Conservation (phyloP, 2,329 filamentous ascomycete genomes). For the Paramyrothecium sp. region DNA sequence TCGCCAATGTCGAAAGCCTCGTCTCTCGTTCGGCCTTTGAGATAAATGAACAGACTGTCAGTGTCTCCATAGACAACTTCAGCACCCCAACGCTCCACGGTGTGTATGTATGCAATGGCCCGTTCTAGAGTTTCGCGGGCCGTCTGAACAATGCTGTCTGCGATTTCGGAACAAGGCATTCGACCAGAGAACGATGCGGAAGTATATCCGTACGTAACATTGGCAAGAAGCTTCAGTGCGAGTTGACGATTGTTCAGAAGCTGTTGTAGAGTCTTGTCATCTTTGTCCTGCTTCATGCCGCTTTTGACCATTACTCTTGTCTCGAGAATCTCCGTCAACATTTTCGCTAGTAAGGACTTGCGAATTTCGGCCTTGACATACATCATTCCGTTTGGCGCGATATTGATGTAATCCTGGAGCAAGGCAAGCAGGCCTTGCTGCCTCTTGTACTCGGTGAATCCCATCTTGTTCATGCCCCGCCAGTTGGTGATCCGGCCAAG, state of each 20-base stretch:
- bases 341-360: conserved; percentile 89
- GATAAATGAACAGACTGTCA: conserved; percentile 87
- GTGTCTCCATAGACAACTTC: conserved; percentile 99
- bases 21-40: conserved; percentile 82
- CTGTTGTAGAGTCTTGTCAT: conserved; percentile 81
- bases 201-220: conserved; percentile 97
- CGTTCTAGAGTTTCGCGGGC: conserved; percentile 92
- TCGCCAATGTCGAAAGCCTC: conserved; percentile 91
- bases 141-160: conserved; percentile 96
- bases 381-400: conserved; percentile 96
- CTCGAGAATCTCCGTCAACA: conserved; percentile 93
- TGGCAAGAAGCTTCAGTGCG: conserved; percentile 93
- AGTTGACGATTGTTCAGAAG: conserved; percentile 92
- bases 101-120: conserved; percentile 89
- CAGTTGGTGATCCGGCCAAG: conserved; percentile 81
- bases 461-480: conserved; percentile 94
- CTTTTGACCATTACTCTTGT: conserved; percentile 97
- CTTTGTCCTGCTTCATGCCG: conserved; percentile 91
- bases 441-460: conserved; percentile 83
- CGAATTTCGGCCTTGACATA: conserved; percentile 83
- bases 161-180: conserved; percentile 97
- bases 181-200: conserved; percentile 95
- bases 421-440: conserved; percentile 73
- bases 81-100: conserved; percentile 81
- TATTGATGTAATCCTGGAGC: conserved; percentile 82